Conservation (phyloP, 148 eudicot species). For the Talinum fruticosum region DNA sequence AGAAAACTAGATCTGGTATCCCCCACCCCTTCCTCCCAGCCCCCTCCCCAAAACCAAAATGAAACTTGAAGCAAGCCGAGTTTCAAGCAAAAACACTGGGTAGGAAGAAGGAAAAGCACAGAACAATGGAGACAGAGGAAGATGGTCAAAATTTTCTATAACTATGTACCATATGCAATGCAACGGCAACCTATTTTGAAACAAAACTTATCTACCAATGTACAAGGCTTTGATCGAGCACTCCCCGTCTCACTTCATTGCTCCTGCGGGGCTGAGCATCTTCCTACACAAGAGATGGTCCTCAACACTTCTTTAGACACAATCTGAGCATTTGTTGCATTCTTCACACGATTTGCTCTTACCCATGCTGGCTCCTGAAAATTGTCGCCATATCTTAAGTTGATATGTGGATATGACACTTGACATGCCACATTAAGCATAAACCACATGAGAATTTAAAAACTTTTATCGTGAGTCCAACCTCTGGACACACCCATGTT, state of each 20-base stretch:
- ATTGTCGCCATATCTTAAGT: too few relatives aligned
- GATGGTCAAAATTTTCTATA: background rate
- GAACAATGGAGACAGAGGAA: background rate
- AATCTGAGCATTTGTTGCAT: conserved; percentile 65
- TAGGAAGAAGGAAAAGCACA: background rate
- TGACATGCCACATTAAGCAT: background rate
- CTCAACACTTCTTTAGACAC: conserved; percentile 73
- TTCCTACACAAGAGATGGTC: conserved; percentile 54
- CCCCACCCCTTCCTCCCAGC: background rate
- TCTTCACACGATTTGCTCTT: conserved; percentile 69
- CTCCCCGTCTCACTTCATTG: background rate
- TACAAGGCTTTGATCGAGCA: background rate
- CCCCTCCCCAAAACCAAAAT: background rate
- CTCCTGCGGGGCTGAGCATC: conserved; percentile 7
- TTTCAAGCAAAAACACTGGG: conserved; percentile 2
- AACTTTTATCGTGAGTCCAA: background rate
- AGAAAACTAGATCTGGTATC: background rate
- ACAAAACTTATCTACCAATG: conserved; percentile 29
- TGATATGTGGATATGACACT: background rate
- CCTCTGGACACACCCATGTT: background rate
- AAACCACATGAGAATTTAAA: background rate
- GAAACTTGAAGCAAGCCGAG: conserved; percentile 5
- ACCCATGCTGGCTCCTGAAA: conserved; percentile 94
- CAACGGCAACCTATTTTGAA: conserved; percentile 9
- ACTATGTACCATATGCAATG: conserved; percentile 17